Percentiles rank a stretch among this genome's conserved stretches.
Conservation (phyloP, 176 grass and related monocot genomes). For the Rhynchospora pubera region DNA sequence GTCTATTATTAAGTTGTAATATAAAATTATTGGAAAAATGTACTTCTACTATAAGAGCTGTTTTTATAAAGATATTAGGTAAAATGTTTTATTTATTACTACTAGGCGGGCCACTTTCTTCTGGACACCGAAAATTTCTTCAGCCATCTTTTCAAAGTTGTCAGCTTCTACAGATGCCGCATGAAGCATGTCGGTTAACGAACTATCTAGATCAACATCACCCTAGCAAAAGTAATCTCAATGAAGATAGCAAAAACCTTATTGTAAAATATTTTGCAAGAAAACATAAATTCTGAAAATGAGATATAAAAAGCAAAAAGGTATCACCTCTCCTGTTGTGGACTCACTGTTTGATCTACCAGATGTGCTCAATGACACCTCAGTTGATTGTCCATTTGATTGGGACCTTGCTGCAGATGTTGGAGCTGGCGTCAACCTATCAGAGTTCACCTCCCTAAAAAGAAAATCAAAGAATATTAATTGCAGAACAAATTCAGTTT, state of each 20-base stretch:
- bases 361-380: background rate
- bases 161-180: constrained; percentile 30
- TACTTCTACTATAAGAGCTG: background rate
- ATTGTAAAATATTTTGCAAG: background rate
- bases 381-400: background rate
- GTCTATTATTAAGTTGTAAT: background rate
- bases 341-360: background rate
- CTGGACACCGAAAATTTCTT: constrained; percentile 16
- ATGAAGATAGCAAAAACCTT: constrained; percentile 1
- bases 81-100: constrained; percentile 5
- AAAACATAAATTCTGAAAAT: background rate
- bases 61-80: background rate
- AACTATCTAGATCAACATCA: constrained; percentile 23
- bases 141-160: constrained; percentile 27
- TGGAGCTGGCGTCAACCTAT: background rate
- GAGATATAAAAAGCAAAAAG: background rate
- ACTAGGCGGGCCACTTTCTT: constrained; percentile 22
- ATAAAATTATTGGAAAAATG: background rate
- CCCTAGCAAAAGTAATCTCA: constrained; percentile 27
- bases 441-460: constrained; percentile 8
- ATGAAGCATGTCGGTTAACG: constrained; percentile 29
- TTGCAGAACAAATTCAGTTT: background rate
- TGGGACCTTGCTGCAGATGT: background rate
- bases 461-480: background rate
- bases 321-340: background rate